Base-by-base conservation (phyloP, 169 alveolate species). In the Plasmodium blacklocki region DNA sequence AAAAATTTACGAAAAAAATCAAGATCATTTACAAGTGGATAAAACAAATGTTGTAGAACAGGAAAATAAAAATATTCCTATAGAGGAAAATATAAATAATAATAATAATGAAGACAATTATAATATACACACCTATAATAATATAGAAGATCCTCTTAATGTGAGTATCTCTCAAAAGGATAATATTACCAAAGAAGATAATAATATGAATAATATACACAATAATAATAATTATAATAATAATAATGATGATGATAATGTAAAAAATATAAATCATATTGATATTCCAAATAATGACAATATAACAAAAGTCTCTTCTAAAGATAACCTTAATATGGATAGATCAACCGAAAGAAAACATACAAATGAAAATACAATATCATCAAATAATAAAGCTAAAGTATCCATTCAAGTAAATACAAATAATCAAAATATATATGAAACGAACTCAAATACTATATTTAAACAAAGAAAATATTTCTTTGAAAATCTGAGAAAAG, bases 401-500 rank as follows among this genome's bases (percentile, higher is more conserved):
- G 6, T 14, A 19, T 21, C n/a, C 50, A 19, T 62, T 3, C 3
- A 21, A 19, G 14, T 19, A 19, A 7, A 12, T 26, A 50, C 6
- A 3, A 23, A 45, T 2, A 72, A 58, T 14, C 19, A 39, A 19
- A 58, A 52, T 45, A 9, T 21, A 43, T 29, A 50, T 49, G 78
- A 66, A 66, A 8, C 76, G n/a, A 66, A 66, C 0, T 52, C 68
- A 9, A 73, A 73, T 29, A 23, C 89, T 1, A n/a, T 66, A 26
- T 78, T 78, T 50, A 26, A 78, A 29, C 76, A 78, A 3, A 68
- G 89, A 58, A 78, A 64, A 47, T 49, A n/a, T 12, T 78, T 78
- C 39, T 78, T 78, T 70, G 89, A 78, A 66, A 78, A 78, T 66
- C 49, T 78, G n/a, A 78, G 54, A 19, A 78, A 49, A 78, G 89